These are phyloP conservation scores for Leccinum imitatum DNA, from an alignment of 768 basidiomycete genomes.

Conservation along the genomic window DNA sequence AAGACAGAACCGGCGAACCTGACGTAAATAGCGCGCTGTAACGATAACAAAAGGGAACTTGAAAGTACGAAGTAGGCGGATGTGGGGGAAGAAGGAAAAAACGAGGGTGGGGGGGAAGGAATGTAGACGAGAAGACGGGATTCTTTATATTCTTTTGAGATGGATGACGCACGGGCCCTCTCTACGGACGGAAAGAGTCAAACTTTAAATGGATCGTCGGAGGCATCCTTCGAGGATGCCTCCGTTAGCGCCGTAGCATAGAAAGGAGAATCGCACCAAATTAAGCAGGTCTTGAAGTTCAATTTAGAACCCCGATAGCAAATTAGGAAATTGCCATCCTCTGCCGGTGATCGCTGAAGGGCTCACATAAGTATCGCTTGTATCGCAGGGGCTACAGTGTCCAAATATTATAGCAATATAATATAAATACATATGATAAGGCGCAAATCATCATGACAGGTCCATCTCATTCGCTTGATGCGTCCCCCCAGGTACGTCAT, in stretches of 20 bases:
- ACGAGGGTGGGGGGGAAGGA: slow-evolving; percentile 9
- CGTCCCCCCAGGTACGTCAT: slow-evolving; percentile 11
- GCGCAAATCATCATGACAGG: slow-evolving; percentile 15
- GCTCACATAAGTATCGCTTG: too few species aligned
- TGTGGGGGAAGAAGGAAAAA: slow-evolving; percentile 16
- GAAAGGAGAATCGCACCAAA: slow-evolving; percentile 20
- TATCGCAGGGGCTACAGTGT: too few species aligned
- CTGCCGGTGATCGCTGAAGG: slow-evolving; percentile 13
- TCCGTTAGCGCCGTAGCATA: slow-evolving; percentile 20
- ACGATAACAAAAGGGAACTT: slow-evolving; percentile 9
- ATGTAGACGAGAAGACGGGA: slow-evolving; percentile 10
- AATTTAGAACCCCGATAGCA: slow-evolving; percentile 17
- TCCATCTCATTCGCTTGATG: slow-evolving; percentile 27
- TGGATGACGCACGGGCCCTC: slow-evolving; percentile 31
- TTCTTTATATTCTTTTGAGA: slow-evolving; percentile 26
- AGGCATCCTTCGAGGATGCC: slow-evolving; percentile 25
- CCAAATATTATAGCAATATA: neutral
- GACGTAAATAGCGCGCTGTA: slow-evolving; percentile 25
- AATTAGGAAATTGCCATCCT: slow-evolving; percentile 20
- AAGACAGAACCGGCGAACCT: slow-evolving; percentile 13
- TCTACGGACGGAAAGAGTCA: slow-evolving; percentile 19
- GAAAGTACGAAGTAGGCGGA: slow-evolving; percentile 19
- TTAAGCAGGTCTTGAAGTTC: slow-evolving; percentile 30
- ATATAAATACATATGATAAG: neutral
- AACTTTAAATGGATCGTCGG: slow-evolving; percentile 17